Percentiles rank a stretch among this genome's conserved stretches.
Evolutionary conservation across 345 rosid genomes (phyloP).

Genomic region (Acer negundo): DNA sequence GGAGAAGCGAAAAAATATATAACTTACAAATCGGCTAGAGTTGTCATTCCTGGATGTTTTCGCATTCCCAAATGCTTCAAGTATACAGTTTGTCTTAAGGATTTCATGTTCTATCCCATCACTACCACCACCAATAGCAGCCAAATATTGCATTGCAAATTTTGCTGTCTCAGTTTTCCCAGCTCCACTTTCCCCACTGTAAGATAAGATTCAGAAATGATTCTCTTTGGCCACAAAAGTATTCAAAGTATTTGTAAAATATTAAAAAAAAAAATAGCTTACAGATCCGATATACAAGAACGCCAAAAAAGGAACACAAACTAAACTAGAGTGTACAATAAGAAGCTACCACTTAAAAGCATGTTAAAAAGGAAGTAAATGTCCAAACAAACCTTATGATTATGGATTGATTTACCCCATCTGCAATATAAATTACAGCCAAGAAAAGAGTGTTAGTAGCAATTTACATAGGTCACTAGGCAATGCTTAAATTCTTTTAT

Average conservation of each 20-base stretch:
- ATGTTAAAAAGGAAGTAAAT: slow-evolving; percentile 2
- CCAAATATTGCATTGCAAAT: slow-evolving; percentile 86
- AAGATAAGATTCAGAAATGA: slow-evolving; percentile 23
- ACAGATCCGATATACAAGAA: slow-evolving; percentile 14
- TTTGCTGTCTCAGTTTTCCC: slow-evolving; percentile 99
- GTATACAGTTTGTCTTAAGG: slow-evolving; percentile 69
- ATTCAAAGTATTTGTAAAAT: slow-evolving; percentile 7
- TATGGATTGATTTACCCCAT: slow-evolving; percentile 80
- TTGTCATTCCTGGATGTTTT: slow-evolving; percentile 89
- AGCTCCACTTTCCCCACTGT: slow-evolving; percentile 98
- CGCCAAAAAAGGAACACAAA: slow-evolving; percentile 2
- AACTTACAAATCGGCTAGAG: slow-evolving; percentile 94
- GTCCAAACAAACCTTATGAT: slow-evolving; percentile 76
- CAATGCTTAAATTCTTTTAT: neutral
- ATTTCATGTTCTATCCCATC: slow-evolving; percentile 69
- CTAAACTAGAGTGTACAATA: neutral
- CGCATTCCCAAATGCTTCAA: slow-evolving; percentile 98
- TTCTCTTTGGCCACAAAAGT: neutral
- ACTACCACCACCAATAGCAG: slow-evolving; percentile 80
- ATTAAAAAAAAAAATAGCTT: neutral
- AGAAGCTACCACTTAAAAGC: neutral
- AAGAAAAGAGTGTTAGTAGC: slow-evolving; percentile 23
- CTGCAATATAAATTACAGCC: slow-evolving; percentile 47
- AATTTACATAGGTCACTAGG: slow-evolving; percentile 1
- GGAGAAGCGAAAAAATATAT: neutral